These are phyloP conservation scores for Yamadazyma sp. DNA, from an alignment of 1,139 yeast species.

Conservation along the genomic window DNA sequence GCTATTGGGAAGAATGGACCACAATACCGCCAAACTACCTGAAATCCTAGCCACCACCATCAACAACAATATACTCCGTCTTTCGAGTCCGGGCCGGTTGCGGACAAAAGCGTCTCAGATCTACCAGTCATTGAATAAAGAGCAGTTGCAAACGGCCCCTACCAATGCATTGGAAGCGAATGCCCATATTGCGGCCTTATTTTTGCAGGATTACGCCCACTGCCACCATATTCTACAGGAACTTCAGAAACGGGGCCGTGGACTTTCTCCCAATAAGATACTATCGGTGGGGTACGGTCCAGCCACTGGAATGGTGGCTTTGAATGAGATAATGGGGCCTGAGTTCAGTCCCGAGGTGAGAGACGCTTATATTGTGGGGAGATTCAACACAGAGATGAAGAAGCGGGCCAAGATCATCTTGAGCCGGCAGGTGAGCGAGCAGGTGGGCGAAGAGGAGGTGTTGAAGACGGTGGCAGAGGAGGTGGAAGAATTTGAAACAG, in stretches of 20 bases:
- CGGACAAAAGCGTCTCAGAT: slow-evolving; percentile 55
- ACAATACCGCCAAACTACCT: slow-evolving; percentile 49
- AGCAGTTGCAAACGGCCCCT: slow-evolving; percentile 54
- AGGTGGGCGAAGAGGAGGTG: slow-evolving; percentile 5
- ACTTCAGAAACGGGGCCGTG: slow-evolving; percentile 51
- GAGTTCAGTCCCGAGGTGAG: slow-evolving; percentile 60
- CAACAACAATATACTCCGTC: slow-evolving; percentile 56
- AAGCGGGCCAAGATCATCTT: slow-evolving; percentile 75
- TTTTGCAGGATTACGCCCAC: slow-evolving; percentile 81
- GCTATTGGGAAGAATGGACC: slow-evolving; percentile 47
- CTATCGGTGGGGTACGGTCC: slow-evolving; percentile 91
- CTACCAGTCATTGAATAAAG: slow-evolving; percentile 48
- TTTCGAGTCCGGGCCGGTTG: slow-evolving; percentile 54
- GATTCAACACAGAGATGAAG: slow-evolving; percentile 62
- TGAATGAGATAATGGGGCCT: slow-evolving; percentile 76
- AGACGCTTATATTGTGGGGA: slow-evolving; percentile 74
- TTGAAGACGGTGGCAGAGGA: slow-evolving; percentile 14
- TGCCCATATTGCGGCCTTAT: slow-evolving; percentile 79
- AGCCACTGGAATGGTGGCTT: slow-evolving; percentile 85
- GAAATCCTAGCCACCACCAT: slow-evolving; percentile 53
- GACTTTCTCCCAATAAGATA: slow-evolving; percentile 64
- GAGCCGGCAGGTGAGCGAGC: slow-evolving; percentile 66
- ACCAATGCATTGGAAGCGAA: slow-evolving; percentile 66
- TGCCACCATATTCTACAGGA: slow-evolving; percentile 67
- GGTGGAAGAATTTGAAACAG: slow-evolving; percentile 10